Conservation (phyloP, 2,329 filamentous ascomycete species). For the Claviceps sp. region DNA sequence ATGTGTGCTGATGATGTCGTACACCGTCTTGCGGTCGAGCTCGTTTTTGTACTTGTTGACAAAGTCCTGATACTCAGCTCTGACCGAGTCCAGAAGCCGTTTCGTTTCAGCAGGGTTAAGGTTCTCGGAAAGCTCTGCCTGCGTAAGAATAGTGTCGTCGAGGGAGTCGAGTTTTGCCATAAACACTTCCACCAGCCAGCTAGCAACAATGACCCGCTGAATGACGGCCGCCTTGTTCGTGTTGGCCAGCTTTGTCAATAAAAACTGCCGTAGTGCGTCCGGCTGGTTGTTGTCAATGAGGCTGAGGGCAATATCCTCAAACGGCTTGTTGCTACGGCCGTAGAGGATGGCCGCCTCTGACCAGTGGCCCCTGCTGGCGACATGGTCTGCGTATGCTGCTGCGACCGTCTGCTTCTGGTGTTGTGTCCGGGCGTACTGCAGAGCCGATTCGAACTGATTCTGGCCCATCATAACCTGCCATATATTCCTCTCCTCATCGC, state of each 20-base stretch:
- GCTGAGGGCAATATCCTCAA: conserved; percentile 84
- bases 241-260: conserved; percentile 68
- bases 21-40: conserved; percentile 80
- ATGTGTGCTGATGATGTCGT: conserved; percentile 92
- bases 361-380: conserved; percentile 71
- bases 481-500: conserved; percentile 80
- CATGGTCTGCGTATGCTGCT: conserved; percentile 78
- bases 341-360: conserved; percentile 80
- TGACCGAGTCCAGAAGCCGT: conserved; percentile 56
- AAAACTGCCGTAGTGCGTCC: conserved; percentile 81
- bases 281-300: conserved; percentile 85
- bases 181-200: conserved; percentile 89
- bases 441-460: conserved; percentile 77
- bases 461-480: conserved; percentile 87
- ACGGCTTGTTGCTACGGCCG: conserved; percentile 90
- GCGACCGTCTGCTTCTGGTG: conserved; percentile 83
- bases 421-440: conserved; percentile 68
- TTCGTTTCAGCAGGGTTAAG: conserved; percentile 57
- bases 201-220: conserved; percentile 91
- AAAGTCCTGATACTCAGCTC: conserved; percentile 79
- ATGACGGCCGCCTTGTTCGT: conserved; percentile 76
- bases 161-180: conserved; percentile 94
- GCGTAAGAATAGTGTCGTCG: conserved; percentile 86
- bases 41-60: conserved; percentile 73
- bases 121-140: conserved; percentile 64